A percentile compares a stretch with the other conserved stretches of the same genome.
Evolutionary conservation across 352 stramenopile genomes (phyloP).

Genomic region (Pythium scleroteichum): DNA sequence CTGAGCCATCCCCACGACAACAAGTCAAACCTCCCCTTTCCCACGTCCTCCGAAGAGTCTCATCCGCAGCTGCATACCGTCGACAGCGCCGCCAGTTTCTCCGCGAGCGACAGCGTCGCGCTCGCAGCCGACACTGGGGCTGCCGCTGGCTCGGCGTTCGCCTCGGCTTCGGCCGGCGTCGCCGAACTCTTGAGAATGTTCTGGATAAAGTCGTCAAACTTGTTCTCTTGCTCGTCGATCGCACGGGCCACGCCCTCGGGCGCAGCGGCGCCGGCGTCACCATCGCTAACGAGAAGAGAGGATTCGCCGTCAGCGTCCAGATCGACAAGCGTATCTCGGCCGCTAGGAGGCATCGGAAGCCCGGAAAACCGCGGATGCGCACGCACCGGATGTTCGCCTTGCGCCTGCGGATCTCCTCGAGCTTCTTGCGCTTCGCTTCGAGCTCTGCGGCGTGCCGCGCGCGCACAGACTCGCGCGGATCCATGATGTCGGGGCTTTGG

Average conservation of each 20-base stretch:
- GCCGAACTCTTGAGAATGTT: constrained; percentile 75
- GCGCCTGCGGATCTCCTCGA: constrained; percentile 87
- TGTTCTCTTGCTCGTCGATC: constrained; percentile 58
- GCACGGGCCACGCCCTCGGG: constrained; percentile 52
- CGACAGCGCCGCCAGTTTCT: constrained; percentile 77
- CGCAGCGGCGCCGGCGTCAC: constrained; percentile 40
- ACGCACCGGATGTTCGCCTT: constrained; percentile 77
- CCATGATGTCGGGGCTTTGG: not conserved
- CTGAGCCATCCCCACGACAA: constrained; percentile 20
- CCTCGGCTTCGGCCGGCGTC: not conserved
- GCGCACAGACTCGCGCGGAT: constrained; percentile 44
- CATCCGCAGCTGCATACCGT: constrained; percentile 37
- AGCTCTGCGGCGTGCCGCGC: constrained; percentile 85
- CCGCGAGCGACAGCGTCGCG: constrained; percentile 55
- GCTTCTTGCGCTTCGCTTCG: constrained; percentile 87
- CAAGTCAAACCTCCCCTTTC: not conserved
- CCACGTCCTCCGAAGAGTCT: not conserved
- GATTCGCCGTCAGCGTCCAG: not conserved
- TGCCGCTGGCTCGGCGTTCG: not conserved
- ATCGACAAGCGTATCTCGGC: not conserved
- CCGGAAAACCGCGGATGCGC: not conserved
- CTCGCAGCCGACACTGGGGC: not conserved
- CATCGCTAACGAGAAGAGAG: constrained; percentile 31
- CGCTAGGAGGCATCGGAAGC: not conserved
- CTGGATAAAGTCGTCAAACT: constrained; percentile 84